Evolutionary conservation across 257 asterid species (phyloP), one percentile per base, ranked within the genome.

Genomic region (Solanum lignicaule): DNA sequence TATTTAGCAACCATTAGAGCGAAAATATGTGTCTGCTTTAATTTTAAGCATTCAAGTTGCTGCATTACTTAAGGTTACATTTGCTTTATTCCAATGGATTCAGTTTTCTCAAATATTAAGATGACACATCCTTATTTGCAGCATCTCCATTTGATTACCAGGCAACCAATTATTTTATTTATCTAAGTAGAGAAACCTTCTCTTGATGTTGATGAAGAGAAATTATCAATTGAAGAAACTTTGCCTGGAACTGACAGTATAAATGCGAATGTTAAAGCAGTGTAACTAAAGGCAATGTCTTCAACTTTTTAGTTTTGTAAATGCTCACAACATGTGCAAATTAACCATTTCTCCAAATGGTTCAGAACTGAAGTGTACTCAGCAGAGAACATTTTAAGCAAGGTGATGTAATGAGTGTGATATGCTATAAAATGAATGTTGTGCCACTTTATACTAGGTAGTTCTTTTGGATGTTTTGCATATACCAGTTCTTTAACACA

Each of bases 121-220:
- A 62, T 87, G 41, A 21, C 16, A 5, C 81, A 43, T 82, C 84
- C 48, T 36, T 66, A 18, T 14, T 88, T 76, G 48, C 48, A 29
- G 6, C 41, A 68, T 41, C 84, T 32, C 16, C 68, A 13, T 21
- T 81, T 73, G 41, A 8, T 85, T 81, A 11, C n/a, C 85, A 84
- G 6, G 66, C 25, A 48, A 23, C 23, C 10, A 10, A 55, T 86
- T 23, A 31, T 52, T 81, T 46, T 81, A 46, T 82, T 81, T 31
- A 18, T 82, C 7, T 16, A 52, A 85, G 89, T 23, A 15, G 89
- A 89, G 21, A 92, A 86, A 14, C 81, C 72, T 2, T 84, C 83
- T 72, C 25, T 31, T 33, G 88, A 32, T 86, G 88, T 15, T 46
- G 84, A 86, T 38, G 46, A 48, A 41, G 88, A 36, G 52, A 41